Evolutionary conservation across 2,329 filamentous ascomycete species (phyloP), one percentile per base, ranked within the genome.

Genomic region (Xenosphaeropsis pyriputrescens): DNA sequence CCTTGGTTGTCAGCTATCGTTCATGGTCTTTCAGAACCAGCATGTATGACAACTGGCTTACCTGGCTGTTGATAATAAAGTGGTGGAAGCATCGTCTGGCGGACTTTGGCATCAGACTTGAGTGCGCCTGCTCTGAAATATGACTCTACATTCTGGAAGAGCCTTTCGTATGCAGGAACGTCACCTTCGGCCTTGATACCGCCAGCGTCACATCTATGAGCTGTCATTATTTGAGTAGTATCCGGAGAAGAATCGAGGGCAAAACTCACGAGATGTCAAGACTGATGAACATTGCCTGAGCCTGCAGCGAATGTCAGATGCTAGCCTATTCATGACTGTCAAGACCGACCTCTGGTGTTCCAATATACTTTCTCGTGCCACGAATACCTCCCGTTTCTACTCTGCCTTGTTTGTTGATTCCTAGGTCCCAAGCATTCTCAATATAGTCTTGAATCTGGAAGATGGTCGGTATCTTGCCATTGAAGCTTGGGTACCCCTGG

Each of bases 361-460:
- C 89, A 48, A 96, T 96, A 53, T 91, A 96, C 57, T 95, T 96
- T 42, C 91, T 74, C 0, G 88, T 94, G n/a, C 79, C 79, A 45
- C 66, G 74, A 45, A 96, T 82, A 1, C 86, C 85, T 2, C 89
- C 89, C 1, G 88, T 95, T 57, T 96, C 85, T 2, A 73, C 53
- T 26, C 84, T 71, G 3, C 82, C 85, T 33, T 75, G 68, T 3
- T 70, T 55, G 49, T 93, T 91, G 53, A 91, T 85, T 1, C 83
- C 86, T 52, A 67, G 68, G 50, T 93, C 84, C 89, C 89, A 96
- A 0, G 86, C 89, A 13, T 64, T 61, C 57, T 96, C 89, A 47
- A 96, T 93, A 49, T 77, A 64, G 39, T 93, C 80, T 53, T 96
- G 91, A 6, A 96, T 72, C 36, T 79, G 65, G 38, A 95, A 72